Evolutionary conservation across 2,329 filamentous ascomycete species (phyloP).

Genomic region (Nakataea oryzae): DNA sequence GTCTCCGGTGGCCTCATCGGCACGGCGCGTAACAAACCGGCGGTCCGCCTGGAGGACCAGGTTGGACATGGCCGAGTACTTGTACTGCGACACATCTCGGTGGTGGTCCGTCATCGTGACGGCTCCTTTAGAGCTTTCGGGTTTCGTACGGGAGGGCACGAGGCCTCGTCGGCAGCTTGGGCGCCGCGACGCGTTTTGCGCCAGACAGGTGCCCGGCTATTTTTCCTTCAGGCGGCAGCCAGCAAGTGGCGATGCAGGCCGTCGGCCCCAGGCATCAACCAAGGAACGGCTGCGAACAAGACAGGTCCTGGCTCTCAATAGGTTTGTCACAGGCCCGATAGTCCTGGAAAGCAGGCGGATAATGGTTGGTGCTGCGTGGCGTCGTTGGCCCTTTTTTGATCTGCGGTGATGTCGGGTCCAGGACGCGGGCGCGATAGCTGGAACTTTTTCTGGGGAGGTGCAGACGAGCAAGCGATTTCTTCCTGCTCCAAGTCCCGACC

Average conservation of each 20-base stretch:
- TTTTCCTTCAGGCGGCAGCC: slow-evolving; percentile 1
- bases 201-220: neutral
- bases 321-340: neutral
- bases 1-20: slow-evolving; percentile 92
- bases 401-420: neutral
- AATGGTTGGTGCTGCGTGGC: neutral
- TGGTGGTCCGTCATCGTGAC: slow-evolving; percentile 61
- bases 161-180: neutral
- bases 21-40: slow-evolving; percentile 84
- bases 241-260: slow-evolving; percentile 3
- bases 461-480: neutral
- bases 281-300: neutral
- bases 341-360: neutral
- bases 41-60: slow-evolving; percentile 99
- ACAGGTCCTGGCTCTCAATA: neutral
- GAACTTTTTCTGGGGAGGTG: neutral
- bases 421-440: neutral
- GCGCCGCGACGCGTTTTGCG: neutral
- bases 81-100: slow-evolving; percentile 89
- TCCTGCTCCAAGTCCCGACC: neutral
- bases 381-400: too few relatives aligned
- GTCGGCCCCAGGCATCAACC: slow-evolving; percentile 1
- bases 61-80: slow-evolving; percentile 99
- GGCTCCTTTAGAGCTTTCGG: slow-evolving; percentile 6
- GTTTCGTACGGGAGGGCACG: neutral